Conservation (phyloP, 2,329 filamentous ascomycete genomes). For the Colletotrichum neosansevieriae region DNA sequence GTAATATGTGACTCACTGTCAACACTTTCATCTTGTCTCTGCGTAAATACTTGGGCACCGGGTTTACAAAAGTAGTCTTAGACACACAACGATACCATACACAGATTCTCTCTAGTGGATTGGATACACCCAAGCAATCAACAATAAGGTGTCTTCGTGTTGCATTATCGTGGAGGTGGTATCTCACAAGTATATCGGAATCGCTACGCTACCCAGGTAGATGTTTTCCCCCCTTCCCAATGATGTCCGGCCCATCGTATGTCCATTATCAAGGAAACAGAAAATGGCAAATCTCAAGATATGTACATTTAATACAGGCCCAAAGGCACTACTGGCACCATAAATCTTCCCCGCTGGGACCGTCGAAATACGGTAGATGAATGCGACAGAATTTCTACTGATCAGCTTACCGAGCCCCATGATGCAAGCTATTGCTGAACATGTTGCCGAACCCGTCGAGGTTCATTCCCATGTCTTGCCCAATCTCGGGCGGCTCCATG, state of each 20-base stretch:
- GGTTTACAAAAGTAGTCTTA: conserved; percentile 31
- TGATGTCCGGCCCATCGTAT: conserved; percentile 13
- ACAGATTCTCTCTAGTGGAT: conserved; percentile 2
- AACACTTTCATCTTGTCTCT: background rate
- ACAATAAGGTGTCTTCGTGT: background rate
- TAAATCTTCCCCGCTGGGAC: background rate
- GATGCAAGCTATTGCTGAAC: conserved; percentile 54
- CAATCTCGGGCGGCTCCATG: conserved; percentile 78
- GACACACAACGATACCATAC: conserved; percentile 36
- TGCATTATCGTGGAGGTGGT: conserved; percentile 22
- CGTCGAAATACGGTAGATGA: background rate
- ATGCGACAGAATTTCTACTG: background rate
- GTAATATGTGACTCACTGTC: background rate
- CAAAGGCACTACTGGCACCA: conserved; percentile 10
- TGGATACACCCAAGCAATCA: background rate
- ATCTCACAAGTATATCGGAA: conserved; percentile 31
- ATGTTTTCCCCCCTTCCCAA: conserved; percentile 12
- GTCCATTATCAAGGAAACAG: conserved; percentile 13
- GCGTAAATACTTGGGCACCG: conserved; percentile 4
- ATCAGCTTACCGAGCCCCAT: conserved; percentile 35
- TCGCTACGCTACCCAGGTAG: conserved; percentile 18
- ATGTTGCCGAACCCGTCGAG: conserved; percentile 64
- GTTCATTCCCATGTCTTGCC: conserved; percentile 59
- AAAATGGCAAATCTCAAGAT: conserved; percentile 5
- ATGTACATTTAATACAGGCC: conserved; percentile 21